These are phyloP conservation scores for Picea abies DNA, from an alignment of 83 land plant genomes.

Conservation along the genomic window DNA sequence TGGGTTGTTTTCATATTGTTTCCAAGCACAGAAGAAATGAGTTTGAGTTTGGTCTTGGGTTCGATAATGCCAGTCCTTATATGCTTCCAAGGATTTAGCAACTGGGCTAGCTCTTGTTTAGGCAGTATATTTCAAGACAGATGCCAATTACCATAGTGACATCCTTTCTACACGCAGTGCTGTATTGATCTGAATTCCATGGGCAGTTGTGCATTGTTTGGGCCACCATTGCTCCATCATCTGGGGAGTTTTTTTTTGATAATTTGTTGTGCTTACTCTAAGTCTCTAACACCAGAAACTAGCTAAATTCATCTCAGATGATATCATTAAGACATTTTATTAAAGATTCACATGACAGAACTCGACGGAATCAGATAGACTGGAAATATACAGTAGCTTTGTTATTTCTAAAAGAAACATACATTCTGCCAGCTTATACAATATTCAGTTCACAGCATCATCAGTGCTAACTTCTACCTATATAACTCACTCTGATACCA, in stretches of 20 bases:
- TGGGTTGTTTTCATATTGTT: not conserved
- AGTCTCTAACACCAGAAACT: no score
- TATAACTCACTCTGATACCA: no score
- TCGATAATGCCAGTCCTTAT: not conserved
- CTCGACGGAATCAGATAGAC: no score
- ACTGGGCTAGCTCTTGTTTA: not conserved
- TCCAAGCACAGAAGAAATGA: not conserved
- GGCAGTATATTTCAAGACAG: not conserved
- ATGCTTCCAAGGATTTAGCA: not conserved
- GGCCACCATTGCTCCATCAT: not conserved
- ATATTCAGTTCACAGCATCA: no score
- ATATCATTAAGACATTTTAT: no score
- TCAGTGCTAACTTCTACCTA: no score
- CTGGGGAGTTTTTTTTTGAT: not conserved
- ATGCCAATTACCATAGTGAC: not conserved
- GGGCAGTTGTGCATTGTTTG: not conserved
- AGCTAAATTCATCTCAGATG: no score
- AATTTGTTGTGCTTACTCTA: no score
- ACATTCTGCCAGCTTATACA: no score
- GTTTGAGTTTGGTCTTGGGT: not conserved
- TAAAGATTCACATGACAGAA: no score
- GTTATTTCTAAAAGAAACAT: no score
- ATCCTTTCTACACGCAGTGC: not conserved
- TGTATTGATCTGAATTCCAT: not conserved
- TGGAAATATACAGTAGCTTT: no score